Base-by-base conservation (phyloP, 2,329 filamentous ascomycete species). In the Hymenoscyphus fructigenus region DNA sequence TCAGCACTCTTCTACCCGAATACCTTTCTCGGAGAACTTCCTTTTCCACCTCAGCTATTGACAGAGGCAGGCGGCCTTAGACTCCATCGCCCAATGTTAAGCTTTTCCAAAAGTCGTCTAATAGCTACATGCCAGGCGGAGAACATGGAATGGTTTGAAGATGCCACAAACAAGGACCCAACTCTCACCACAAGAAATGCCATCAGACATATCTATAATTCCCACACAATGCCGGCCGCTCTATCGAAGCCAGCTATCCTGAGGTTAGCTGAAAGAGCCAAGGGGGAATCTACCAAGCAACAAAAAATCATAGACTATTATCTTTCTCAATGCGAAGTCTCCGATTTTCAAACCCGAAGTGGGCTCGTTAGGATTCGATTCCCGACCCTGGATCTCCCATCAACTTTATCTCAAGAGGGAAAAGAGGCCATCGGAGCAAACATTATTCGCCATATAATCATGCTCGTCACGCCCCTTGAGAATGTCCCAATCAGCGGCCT, bases 131-230 rank as follows among this genome's bases (percentile, higher is more conserved):
- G 94, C 73, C 76, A 88, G 66, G 80, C 84, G n/a, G 84, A 88
- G 68, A 78, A 81, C 0, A 79, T 96, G 10, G 78, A 80, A 0
- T 98, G 92, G 90, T 91, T 92, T 68, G 91, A 95, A 75, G 95
- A 99, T 75, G 79, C 82, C 53, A 97, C 93, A 1, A 99, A 99
- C 73, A 77, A 81, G 17, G 90, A 97, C 72, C 83, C 82, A 9
- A 92, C 88, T 0, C 78, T 96, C 65, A 97, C 95, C 0, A 78
- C 83, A 56, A 86, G 95, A 44, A 99, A 99, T 73, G 88, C 94
- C 0, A 81, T 97, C 44, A 86, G 94, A 36, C 80, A 90, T 75
- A 76, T 96, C 55, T 82, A 85, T 23, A 78, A 81, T 29, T 77
- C 83, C 4, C 78, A 88, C 65, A 73, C 76, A 2, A 79, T 98